Evolutionary conservation across 1,284 basidiomycete genomes (phyloP), one percentile per base, ranked within the genome.

Genomic region (Naganishia sp.): DNA sequence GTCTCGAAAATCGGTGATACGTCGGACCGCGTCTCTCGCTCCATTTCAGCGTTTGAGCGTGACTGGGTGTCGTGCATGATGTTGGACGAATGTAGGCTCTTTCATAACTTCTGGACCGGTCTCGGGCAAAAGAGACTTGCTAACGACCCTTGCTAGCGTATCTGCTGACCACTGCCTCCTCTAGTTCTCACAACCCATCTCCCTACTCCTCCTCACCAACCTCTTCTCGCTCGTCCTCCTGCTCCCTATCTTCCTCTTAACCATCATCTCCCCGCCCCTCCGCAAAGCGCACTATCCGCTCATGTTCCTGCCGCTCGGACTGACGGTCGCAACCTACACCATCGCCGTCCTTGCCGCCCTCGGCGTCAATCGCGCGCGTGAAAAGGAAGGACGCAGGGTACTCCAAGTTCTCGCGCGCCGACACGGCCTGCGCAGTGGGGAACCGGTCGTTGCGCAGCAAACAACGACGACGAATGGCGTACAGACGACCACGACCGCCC

Each of bases 181-280:
- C 10, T 58, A 76, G 75, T 76, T 76, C 71, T 76, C 76, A 5
- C 73, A 75, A 62, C 76, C 76, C 23, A 72, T 74, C 28, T 73
- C 71, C 65, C 71, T 77, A 39, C 76, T 74, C 71, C 76, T 77
- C 72, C 58, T 74, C 21, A 74, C 75, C 13, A 75, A 73, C 28
- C 66, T 76, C 47, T 56, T 75, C 51, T 73, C 75, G n/a, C 53
- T 71, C 56, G 47, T 77, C 31, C 57, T 76, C 47, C 71, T 72
- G 52, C 65, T 74, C 46, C 75, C 75, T 0, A 70, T 76, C 62
- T 64, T 74, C 61, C 72, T 77, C 67, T 67, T 77, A 28, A 67
- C 69, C 35, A 50, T 73, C 47, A 65, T 74, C 50, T 76, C 75
- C 11, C 67, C 67, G 13, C 66, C 69, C 17, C 68, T 76, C n/a